A percentile compares a stretch with the other conserved stretches of the same genome.
Evolutionary conservation across 768 basidiomycete species (phyloP).

Genomic region (Peribolospora baueri): DNA sequence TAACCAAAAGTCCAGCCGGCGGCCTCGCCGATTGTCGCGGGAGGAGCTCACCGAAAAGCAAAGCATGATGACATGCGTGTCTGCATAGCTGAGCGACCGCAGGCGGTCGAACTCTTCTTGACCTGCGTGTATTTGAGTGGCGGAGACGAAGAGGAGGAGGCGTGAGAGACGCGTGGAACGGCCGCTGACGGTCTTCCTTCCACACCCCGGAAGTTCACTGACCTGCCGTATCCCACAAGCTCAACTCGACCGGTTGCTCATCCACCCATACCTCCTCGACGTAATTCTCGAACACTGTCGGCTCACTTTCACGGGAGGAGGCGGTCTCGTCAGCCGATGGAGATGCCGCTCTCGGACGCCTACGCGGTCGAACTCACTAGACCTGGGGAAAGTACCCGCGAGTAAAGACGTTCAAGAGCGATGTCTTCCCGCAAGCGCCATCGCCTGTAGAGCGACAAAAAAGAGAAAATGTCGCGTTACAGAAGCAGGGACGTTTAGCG

Average conservation of each 20-base stretch:
- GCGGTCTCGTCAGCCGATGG: constrained; percentile 4
- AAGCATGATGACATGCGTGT: constrained; percentile 86
- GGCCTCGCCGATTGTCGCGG: neutral
- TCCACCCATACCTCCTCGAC: constrained; percentile 30
- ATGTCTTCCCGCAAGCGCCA: constrained; percentile 59
- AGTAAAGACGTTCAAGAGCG: constrained; percentile 50
- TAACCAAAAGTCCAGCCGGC: neutral
- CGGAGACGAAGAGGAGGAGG: neutral
- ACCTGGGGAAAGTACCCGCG: constrained; percentile 83
- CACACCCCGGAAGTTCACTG: constrained; percentile 12
- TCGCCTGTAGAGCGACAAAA: constrained; percentile 30
- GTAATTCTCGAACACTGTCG: constrained; percentile 92
- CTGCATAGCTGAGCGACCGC: constrained; percentile 82
- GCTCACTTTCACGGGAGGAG: constrained; percentile 32
- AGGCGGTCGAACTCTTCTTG: constrained; percentile 90
- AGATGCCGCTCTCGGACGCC: neutral
- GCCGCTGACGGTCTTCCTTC: neutral
- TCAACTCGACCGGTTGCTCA: constrained; percentile 66
- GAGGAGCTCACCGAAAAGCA: constrained; percentile 56
- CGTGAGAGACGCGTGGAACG: constrained; percentile 16
- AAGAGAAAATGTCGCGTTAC: no score
- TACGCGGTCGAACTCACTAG: constrained; percentile 34
- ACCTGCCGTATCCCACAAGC: constrained; percentile 97
- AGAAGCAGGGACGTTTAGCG: no score
- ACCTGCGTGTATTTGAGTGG: constrained; percentile 26